Base-by-base conservation (phyloP, 106 monocot species). In the Dendrobium nobile region DNA sequence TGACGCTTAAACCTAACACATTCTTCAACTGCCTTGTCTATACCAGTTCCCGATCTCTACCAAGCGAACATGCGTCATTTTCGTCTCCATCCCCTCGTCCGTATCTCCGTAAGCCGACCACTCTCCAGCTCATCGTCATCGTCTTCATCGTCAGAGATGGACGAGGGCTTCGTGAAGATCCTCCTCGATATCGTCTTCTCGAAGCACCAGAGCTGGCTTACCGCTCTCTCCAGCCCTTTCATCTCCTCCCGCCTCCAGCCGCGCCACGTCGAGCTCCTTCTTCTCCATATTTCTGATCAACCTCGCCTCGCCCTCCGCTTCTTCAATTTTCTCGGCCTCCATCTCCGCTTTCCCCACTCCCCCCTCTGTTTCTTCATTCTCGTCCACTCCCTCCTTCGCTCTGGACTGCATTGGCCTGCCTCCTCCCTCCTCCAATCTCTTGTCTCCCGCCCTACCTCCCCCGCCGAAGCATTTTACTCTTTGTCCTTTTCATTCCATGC, bases 261-360 rank as follows among this genome's bases (percentile, higher is more conserved):
- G 10, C 81, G 72, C 84, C 97, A 94, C 85, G 77, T 94, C 72
- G 93, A 88, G 75, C 75, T 47, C 43, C 91, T 93, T 83, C 86
- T 87, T 77, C 78, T 86, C 84, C 61, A 82, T 43, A 68, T 86
- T 58, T 64, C 43, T 7, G 82, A 81, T 76, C 44, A 84, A 15
- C 92, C 94, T 26, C 68, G 82, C 78, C 74, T 92, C 41, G 65
- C 80, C 80, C 88, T 90, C 72, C 82, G 92, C 77, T 91, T 93
- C 89, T 90, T 92, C 86, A 87, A 93, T 84, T 90, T 82, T 84
- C 82, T 93, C 59, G 88, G 86, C 75, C 89, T 90, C 79, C 90
- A 90, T 84, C 75, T 75, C 40, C 13, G 73, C 70, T 90, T 93
- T 84, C 80, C 37, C 19, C 94, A 90, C 81, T 89, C 88, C 68